Percentiles rank a stretch among this genome's conserved stretches.
These are phyloP conservation scores for Talaromyces marneffei DNA, from an alignment of 2,329 filamentous ascomycete species.

Conservation along the genomic window DNA sequence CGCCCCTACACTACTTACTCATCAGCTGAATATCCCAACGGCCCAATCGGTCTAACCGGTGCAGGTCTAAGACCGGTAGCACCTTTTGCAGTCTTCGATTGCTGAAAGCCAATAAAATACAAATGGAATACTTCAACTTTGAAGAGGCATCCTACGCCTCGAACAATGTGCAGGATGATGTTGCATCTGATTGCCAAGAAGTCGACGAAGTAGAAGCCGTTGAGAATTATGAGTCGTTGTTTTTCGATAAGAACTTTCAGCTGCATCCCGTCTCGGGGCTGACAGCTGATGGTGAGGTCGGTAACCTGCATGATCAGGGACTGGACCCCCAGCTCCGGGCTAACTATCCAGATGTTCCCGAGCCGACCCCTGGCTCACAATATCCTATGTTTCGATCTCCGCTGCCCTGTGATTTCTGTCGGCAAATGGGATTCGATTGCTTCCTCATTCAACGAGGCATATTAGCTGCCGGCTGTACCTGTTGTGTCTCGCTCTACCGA, in stretches of 20 bases:
- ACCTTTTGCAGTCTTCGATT: not conserved
- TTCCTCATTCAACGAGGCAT: conserved; percentile 42
- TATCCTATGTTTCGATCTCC: conserved; percentile 43
- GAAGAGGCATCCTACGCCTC: conserved; percentile 40
- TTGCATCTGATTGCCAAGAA: conserved; percentile 34
- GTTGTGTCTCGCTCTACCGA: conserved; percentile 43
- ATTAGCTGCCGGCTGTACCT: conserved; percentile 42
- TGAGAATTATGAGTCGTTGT: conserved; percentile 37
- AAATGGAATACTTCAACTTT: conserved; percentile 46
- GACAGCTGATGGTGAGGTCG: conserved; percentile 15
- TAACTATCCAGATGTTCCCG: conserved; percentile 19
- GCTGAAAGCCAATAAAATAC: conserved; percentile 1
- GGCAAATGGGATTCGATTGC: conserved; percentile 43
- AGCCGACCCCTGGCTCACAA: conserved; percentile 19
- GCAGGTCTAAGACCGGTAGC: not conserved
- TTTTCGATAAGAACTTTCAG: conserved; percentile 37
- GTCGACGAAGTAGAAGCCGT: conserved; percentile 34
- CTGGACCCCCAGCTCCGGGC: conserved; percentile 12
- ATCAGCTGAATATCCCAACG: conserved; percentile 2
- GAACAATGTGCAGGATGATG: conserved; percentile 28
- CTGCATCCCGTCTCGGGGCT: conserved; percentile 30
- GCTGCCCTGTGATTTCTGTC: conserved; percentile 43
- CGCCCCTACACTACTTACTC: not conserved
- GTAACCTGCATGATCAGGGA: conserved; percentile 4
- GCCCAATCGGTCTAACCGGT: conserved; percentile 3